These are phyloP conservation scores for Melaleuca quinquenervia DNA, from an alignment of 345 rosid genomes.

Conservation along the genomic window DNA sequence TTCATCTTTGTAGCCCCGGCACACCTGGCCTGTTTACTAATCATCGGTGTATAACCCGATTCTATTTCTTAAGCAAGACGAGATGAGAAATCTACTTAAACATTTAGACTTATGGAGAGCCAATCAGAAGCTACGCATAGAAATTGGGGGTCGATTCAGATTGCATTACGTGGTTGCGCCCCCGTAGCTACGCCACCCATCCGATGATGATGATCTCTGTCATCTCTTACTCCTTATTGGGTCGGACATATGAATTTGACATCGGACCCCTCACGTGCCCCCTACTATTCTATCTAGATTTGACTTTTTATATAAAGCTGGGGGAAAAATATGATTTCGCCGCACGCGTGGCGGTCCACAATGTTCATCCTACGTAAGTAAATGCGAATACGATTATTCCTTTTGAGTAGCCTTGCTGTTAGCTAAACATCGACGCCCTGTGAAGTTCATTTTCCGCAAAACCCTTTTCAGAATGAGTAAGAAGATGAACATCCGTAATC, in stretches of 20 bases:
- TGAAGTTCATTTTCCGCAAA: background rate
- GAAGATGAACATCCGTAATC: background rate
- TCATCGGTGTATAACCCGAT: background rate
- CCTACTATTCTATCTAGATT: background rate
- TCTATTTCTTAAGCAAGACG: background rate
- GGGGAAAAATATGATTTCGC: background rate
- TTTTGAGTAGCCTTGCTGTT: background rate
- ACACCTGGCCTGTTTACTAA: background rate
- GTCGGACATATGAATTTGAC: background rate
- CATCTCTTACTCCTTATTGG: background rate
- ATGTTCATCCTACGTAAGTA: background rate
- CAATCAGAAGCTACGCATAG: background rate
- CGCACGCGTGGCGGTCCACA: background rate
- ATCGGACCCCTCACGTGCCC: background rate
- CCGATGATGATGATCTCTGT: background rate
- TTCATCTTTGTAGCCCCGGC: background rate
- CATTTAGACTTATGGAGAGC: background rate
- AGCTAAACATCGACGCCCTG: background rate
- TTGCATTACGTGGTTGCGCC: background rate
- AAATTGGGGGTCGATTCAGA: background rate
- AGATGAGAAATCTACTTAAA: background rate
- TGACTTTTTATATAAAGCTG: background rate
- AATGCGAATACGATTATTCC: background rate
- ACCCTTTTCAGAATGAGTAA: background rate
- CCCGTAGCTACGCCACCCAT: background rate